These are phyloP conservation scores for Peribolospora baueri DNA, from an alignment of 768 basidiomycete genomes.

Conservation along the genomic window DNA sequence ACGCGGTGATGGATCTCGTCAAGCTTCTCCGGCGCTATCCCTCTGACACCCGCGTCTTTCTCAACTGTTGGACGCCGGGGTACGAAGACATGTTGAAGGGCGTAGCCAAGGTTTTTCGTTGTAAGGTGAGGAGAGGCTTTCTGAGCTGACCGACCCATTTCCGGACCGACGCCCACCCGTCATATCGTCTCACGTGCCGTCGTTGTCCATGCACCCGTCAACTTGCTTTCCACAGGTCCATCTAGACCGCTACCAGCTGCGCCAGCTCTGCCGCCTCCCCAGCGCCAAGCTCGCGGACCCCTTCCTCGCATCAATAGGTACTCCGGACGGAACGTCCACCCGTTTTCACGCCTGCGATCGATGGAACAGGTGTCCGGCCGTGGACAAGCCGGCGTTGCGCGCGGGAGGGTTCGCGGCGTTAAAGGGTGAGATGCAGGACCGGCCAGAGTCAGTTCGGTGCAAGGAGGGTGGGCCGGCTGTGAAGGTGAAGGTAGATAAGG, in stretches of 20 bases:
- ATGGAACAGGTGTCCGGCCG: conserved; percentile 35
- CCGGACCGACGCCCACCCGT: not conserved
- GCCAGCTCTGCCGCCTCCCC: not conserved
- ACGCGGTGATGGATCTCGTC: conserved; percentile 41
- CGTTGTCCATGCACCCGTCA: too few species aligned
- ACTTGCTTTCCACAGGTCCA: conserved; percentile 36
- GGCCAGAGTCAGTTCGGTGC: too few species aligned
- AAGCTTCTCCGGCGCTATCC: conserved; percentile 47
- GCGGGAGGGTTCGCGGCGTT: too few species aligned
- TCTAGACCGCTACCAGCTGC: conserved; percentile 71
- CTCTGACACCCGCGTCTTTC: conserved; percentile 44
- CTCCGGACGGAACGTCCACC: conserved; percentile 28
- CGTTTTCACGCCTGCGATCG: conserved; percentile 90
- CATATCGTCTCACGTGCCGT: not conserved
- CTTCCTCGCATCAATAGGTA: conserved; percentile 35
- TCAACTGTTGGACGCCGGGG: conserved; percentile 90
- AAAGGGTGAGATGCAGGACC: too few species aligned
- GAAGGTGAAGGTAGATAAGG: too few species aligned
- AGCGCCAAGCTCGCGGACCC: conserved; percentile 31
- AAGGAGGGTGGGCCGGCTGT: too few species aligned
- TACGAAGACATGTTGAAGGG: conserved; percentile 77
- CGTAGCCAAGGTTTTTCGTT: conserved; percentile 39
- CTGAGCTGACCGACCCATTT: not conserved
- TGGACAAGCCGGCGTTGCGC: too few species aligned
- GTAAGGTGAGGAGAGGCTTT: conserved; percentile 25